Evolutionary conservation across 441 rosid genomes (phyloP), one percentile per base, ranked within the genome.

Genomic region (Corymbia calophylla): DNA sequence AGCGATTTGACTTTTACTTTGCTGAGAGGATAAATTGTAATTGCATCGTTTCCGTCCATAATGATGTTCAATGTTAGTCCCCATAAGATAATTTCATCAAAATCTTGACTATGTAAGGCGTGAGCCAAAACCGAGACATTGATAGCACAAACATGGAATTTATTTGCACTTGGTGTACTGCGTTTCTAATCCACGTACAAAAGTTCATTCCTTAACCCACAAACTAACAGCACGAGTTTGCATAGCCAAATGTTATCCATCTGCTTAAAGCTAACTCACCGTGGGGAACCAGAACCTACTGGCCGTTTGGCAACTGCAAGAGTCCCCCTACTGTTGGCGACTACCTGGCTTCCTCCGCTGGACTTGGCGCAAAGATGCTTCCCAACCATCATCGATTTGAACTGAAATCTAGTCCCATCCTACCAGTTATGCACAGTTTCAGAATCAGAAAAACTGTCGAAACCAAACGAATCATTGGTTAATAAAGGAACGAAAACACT

Each of bases 401-500:
- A 92, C 92, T 93, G 94, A 88, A 95, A 90, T 56, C 66, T 89
- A 15, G 92, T 92, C 86, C 95, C 95, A 81, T 95, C 95, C 95
- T 93, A 60, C 35, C 39, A 39, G 1, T 88, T 70, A 49, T 6
- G 13, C 56, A 70, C 27, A 66, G 7, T 68, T 85, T n/a, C n/a
- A 47, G 86, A 48, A 49, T 32, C n/a, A 51, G 88, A 31, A 49
- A 44, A 54, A 32, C 44, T 3, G n/a, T n/a, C 29, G 47, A 62
- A 4, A 89, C 31, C 58, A 64, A 64, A 64, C 17, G 5, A 64
- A 31, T 31, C 39, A 64, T 64, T 88, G 62, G 44, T 6, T 17
- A 53, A 68, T n/a, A 66, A 11, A 85, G 64, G 47, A 53, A 88
- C 35, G 53, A 21, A n/a, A 51, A 88, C 19, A 55, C 13, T 7